Percentiles rank a stretch among this genome's conserved stretches.
phyloP scores from a whole-genome alignment of 352 stramenopile species.

The Pythium grandisporangium region DNA sequence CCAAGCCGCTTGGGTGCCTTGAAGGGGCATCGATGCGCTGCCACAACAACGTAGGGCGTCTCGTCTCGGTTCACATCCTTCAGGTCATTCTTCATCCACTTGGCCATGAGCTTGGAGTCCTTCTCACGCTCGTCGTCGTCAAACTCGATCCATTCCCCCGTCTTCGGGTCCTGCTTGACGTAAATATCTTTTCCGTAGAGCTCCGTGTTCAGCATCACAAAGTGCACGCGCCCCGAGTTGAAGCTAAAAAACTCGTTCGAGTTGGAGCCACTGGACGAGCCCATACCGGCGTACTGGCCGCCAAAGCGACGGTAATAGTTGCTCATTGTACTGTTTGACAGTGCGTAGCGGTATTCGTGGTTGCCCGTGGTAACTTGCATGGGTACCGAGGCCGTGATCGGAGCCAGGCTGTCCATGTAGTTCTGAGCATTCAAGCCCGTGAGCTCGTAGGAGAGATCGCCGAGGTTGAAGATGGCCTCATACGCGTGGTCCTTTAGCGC shows the following conservation, averaged over 20 bases:
- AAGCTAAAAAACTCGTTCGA: conserved; percentile 14
- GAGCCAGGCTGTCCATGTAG: conserved; percentile 9
- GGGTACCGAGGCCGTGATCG: conserved; percentile 9
- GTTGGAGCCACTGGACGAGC: conserved; percentile 5
- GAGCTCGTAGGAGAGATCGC: conserved; percentile 12
- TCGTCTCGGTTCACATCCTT: conserved; percentile 6
- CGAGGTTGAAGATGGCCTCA: conserved; percentile 11
- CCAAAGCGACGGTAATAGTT: conserved; percentile 11
- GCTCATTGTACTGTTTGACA: neutral
- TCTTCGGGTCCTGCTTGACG: conserved; percentile 1
- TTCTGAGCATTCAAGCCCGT: conserved; percentile 3
- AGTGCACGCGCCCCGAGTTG: conserved; percentile 9
- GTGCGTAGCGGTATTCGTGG: conserved; percentile 8
- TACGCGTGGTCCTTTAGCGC: conserved; percentile 3
- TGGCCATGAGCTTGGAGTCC: neutral
- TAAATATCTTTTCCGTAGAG: conserved; percentile 10
- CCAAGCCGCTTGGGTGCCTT: conserved; percentile 1
- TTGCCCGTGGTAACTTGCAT: conserved; percentile 14
- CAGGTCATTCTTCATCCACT: conserved; percentile 10
- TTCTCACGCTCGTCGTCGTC: conserved; percentile 4
- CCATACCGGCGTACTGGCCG: conserved; percentile 5
- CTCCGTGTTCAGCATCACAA: conserved; percentile 12
- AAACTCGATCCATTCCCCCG: neutral
- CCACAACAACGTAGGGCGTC: conserved; percentile 9
- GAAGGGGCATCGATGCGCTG: conserved; percentile 5